These are phyloP conservation scores for Naganishia vaughanmartiniae DNA, from an alignment of 768 basidiomycete genomes.

Conservation along the genomic window DNA sequence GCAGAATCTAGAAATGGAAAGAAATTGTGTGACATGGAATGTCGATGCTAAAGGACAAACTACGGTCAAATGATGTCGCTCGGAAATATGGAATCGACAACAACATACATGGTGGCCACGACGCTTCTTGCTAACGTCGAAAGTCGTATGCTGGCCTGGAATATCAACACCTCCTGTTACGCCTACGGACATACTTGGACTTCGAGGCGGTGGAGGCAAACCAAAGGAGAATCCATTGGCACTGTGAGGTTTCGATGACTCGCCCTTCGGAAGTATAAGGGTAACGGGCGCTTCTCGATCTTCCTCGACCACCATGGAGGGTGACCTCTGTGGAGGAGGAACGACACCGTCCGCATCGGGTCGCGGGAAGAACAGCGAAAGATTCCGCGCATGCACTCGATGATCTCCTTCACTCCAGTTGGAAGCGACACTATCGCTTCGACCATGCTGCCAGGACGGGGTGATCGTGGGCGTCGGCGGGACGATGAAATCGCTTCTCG, in stretches of 20 bases:
- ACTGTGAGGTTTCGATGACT: constrained; percentile 35
- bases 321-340: constrained; percentile 57
- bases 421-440: constrained; percentile 19
- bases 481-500: constrained; percentile 4
- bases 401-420: constrained; percentile 56
- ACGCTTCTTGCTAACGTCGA: constrained; percentile 37
- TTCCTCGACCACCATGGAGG: constrained; percentile 49
- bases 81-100: background rate
- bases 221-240: constrained; percentile 18
- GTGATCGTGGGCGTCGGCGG: constrained; percentile 16
- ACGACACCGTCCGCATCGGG: constrained; percentile 69
- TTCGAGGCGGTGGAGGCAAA: constrained; percentile 27
- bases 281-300: constrained; percentile 55
- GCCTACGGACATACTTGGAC: background rate
- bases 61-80: constrained; percentile 3
- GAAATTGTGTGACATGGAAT: constrained; percentile 89
- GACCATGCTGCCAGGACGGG: constrained; percentile 40
- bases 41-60: constrained; percentile 67
- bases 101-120: constrained; percentile 49
- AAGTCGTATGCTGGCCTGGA: constrained; percentile 27
- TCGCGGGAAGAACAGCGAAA: constrained; percentile 86
- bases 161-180: constrained; percentile 27
- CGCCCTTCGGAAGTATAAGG: constrained; percentile 55
- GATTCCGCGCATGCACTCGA: constrained; percentile 81
- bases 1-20: constrained; percentile 88